These are phyloP conservation scores for Spathaspora arborariae DNA, from an alignment of 805 yeast genomes.

Conservation along the genomic window DNA sequence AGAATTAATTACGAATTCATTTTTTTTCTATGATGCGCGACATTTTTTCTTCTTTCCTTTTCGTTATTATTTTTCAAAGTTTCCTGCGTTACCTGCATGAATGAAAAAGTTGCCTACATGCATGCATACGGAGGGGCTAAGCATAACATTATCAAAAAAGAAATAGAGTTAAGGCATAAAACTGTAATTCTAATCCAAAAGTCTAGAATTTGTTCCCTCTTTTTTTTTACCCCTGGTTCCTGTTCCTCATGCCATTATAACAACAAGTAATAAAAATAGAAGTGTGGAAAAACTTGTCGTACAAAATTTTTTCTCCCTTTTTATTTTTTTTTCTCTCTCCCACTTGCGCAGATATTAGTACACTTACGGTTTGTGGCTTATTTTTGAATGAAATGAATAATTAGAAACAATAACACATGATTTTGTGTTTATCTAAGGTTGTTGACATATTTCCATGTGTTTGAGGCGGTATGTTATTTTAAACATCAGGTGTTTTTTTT, in stretches of 20 bases:
- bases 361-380: neutral
- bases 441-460: neutral
- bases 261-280: neutral
- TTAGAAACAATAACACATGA: neutral
- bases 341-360: too few relatives aligned
- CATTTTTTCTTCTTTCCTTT: neutral
- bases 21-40: neutral
- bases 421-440: neutral
- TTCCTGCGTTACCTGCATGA: neutral
- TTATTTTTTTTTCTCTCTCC: too few relatives aligned
- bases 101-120: neutral
- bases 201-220: neutral
- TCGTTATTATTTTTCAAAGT: neutral
- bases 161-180: too few relatives aligned
- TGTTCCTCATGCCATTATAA: neutral
- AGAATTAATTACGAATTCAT: neutral
- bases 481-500: neutral
- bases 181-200: neutral
- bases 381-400: neutral
- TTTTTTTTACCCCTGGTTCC: neutral
- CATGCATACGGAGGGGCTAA: neutral
- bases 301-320: too few relatives aligned
- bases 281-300: neutral
- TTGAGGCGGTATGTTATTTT: neutral
- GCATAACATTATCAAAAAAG: too few relatives aligned